A percentile compares a stretch with the other conserved stretches of the same genome.
These are phyloP conservation scores for Aeminium ludgeri DNA, from an alignment of 495 filamentous ascomycete species.

Conservation along the genomic window DNA sequence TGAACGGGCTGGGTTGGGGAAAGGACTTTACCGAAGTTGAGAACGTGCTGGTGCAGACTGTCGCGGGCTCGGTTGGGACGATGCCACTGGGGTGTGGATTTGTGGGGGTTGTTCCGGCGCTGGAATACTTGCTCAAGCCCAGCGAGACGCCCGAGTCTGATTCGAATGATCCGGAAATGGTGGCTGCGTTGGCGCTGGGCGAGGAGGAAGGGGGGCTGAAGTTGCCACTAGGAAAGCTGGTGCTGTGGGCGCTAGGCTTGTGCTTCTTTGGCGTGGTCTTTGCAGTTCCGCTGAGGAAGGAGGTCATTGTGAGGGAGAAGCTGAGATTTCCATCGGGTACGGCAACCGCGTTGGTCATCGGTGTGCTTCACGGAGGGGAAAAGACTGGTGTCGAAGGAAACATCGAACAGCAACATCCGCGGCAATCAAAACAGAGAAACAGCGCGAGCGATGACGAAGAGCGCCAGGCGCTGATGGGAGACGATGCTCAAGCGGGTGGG, in stretches of 20 bases:
- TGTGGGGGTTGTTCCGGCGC: constrained; percentile 79
- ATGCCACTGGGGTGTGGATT: constrained; percentile 96
- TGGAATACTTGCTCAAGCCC: constrained; percentile 65
- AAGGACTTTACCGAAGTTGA: constrained; percentile 39
- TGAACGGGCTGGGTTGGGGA: constrained; percentile 3
- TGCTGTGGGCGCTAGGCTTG: constrained; percentile 78
- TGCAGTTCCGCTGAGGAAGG: constrained; percentile 68
- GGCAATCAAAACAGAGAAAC: background rate
- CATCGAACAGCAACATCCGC: constrained; percentile 2
- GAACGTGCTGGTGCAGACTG: constrained; percentile 94
- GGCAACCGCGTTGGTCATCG: constrained; percentile 84
- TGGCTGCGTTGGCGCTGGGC: constrained; percentile 3
- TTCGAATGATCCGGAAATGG: constrained; percentile 8
- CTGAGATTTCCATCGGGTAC: constrained; percentile 89
- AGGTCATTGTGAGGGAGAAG: constrained; percentile 85
- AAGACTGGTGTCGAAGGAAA: constrained; percentile 17
- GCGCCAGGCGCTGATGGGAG: constrained; percentile 16
- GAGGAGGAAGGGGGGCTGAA: constrained; percentile 28
- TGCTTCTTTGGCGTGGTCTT: constrained; percentile 95
- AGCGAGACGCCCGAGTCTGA: constrained; percentile 46
- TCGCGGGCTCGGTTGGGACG: constrained; percentile 85
- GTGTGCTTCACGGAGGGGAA: constrained; percentile 59
- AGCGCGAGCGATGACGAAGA: constrained; percentile 13
- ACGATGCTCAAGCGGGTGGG: background rate
- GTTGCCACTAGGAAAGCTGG: constrained; percentile 55